A percentile compares a stretch with the other conserved stretches of the same genome.
Conservation (phyloP, 768 basidiomycete species). For the Trametes maxima region DNA sequence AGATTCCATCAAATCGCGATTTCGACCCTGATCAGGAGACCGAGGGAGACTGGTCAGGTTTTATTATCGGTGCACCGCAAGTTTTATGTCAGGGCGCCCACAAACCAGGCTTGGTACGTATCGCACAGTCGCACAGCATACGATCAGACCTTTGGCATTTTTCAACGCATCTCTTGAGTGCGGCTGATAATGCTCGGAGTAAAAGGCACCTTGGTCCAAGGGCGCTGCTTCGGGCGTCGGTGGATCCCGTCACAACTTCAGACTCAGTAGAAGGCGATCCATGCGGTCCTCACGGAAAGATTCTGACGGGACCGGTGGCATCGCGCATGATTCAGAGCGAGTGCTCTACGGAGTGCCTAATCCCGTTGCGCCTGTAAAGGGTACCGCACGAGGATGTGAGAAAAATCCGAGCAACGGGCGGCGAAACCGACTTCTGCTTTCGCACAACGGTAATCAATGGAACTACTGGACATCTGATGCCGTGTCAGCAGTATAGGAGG, state of each 20-base stretch:
- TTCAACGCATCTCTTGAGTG: too few relatives aligned
- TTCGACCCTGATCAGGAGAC: slow-evolving; percentile 14
- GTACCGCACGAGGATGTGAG: not conserved
- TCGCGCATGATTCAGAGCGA: not conserved
- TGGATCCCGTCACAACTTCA: too few relatives aligned
- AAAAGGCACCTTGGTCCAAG: too few relatives aligned
- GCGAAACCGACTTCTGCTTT: too few relatives aligned
- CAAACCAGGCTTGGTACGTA: not conserved
- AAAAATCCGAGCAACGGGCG: not conserved
- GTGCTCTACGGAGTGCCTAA: not conserved
- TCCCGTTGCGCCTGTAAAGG: not conserved
- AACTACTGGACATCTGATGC: not conserved
- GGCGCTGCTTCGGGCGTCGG: too few relatives aligned
- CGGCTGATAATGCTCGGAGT: too few relatives aligned
- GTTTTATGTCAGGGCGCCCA: not conserved
- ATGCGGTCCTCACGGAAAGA: not conserved
- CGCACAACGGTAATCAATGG: not conserved
- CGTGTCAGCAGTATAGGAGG: not conserved
- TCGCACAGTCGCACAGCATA: not conserved
- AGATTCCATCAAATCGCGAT: slow-evolving; percentile 24
- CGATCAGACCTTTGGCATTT: too few relatives aligned
- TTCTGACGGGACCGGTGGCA: not conserved
- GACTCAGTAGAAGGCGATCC: not conserved
- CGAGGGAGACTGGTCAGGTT: not conserved
- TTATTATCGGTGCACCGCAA: not conserved